A percentile compares a stretch with the other conserved stretches of the same genome.
Evolutionary conservation across 2,329 filamentous ascomycete species (phyloP).

Genomic region (Botrytis tulipae): DNA sequence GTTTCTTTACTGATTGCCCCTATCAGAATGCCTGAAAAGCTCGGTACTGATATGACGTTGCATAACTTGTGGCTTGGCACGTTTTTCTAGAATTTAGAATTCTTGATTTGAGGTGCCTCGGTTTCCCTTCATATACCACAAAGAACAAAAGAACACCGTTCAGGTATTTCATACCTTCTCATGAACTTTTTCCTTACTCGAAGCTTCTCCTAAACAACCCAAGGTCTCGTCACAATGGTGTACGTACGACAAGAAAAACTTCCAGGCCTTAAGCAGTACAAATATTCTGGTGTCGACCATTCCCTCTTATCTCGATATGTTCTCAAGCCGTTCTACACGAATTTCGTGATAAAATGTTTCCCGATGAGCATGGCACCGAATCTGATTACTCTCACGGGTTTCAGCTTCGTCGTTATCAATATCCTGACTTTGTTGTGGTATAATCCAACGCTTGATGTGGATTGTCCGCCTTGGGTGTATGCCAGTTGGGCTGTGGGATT

Average conservation of each 20-base stretch:
- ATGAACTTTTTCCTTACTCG: neutral
- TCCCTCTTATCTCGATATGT: slow-evolving; percentile 89
- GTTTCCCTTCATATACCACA: neutral
- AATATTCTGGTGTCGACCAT: slow-evolving; percentile 89
- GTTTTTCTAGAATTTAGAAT: slow-evolving; percentile 23
- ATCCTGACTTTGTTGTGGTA: slow-evolving; percentile 93
- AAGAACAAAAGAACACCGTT: neutral
- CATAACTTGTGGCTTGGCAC: slow-evolving; percentile 21
- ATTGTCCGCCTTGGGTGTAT: slow-evolving; percentile 96
- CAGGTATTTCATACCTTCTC: neutral
- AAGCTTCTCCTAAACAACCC: neutral
- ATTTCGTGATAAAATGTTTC: slow-evolving; percentile 91
- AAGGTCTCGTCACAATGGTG: slow-evolving; percentile 61
- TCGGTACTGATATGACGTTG: slow-evolving; percentile 18
- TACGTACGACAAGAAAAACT: slow-evolving; percentile 94
- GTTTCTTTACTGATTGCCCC: neutral
- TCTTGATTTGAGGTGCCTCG: slow-evolving; percentile 11
- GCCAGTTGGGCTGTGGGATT: slow-evolving; percentile 84
- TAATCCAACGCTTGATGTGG: slow-evolving; percentile 86
- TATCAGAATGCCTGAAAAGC: slow-evolving; percentile 18
- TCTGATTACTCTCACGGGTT: slow-evolving; percentile 85
- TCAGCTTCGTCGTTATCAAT: slow-evolving; percentile 85
- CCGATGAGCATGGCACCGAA: slow-evolving; percentile 92
- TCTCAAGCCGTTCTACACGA: slow-evolving; percentile 95
- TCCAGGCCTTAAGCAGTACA: slow-evolving; percentile 86